These are phyloP conservation scores for Debaryomycetaceae sp. DNA, from an alignment of 1,139 yeast genomes.

Conservation along the genomic window DNA sequence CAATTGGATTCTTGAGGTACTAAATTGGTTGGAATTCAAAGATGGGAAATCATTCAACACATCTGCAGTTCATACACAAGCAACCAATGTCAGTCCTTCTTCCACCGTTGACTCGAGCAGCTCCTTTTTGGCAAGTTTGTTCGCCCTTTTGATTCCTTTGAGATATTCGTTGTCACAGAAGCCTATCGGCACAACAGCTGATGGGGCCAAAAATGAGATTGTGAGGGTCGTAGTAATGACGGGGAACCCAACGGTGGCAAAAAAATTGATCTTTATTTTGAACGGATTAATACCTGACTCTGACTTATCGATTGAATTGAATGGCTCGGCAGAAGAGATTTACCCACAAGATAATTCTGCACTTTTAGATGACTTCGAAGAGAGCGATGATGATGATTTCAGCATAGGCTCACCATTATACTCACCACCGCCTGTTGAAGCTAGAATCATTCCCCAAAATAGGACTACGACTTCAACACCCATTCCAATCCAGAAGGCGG, in stretches of 20 bases:
- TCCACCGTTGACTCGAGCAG: constrained; percentile 8
- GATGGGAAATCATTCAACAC: constrained; percentile 37
- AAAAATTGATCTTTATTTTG: constrained; percentile 52
- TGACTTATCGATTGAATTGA: constrained; percentile 3
- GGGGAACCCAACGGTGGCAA: constrained; percentile 59
- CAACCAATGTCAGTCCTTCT: not conserved
- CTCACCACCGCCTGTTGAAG: not conserved
- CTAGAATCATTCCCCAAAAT: not conserved
- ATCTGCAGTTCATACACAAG: constrained; percentile 1
- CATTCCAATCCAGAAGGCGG: constrained; percentile 25
- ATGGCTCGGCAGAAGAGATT: not conserved
- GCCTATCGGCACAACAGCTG: constrained; percentile 21
- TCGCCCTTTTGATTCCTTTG: constrained; percentile 41
- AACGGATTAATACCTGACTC: constrained; percentile 44
- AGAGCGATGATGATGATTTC: not conserved
- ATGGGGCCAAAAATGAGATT: constrained; percentile 22
- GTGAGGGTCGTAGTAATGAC: constrained; percentile 56
- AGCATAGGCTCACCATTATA: not conserved
- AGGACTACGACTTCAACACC: constrained; percentile 12
- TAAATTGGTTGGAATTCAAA: constrained; percentile 61
- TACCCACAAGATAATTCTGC: not conserved
- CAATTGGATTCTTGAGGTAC: constrained; percentile 56
- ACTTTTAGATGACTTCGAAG: constrained; percentile 1
- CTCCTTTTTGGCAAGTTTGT: constrained; percentile 44
- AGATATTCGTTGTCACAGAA: constrained; percentile 32